Evolutionary conservation across 441 rosid species (phyloP), one percentile per base, ranked within the genome.

Genomic region (Viola pubescens): DNA sequence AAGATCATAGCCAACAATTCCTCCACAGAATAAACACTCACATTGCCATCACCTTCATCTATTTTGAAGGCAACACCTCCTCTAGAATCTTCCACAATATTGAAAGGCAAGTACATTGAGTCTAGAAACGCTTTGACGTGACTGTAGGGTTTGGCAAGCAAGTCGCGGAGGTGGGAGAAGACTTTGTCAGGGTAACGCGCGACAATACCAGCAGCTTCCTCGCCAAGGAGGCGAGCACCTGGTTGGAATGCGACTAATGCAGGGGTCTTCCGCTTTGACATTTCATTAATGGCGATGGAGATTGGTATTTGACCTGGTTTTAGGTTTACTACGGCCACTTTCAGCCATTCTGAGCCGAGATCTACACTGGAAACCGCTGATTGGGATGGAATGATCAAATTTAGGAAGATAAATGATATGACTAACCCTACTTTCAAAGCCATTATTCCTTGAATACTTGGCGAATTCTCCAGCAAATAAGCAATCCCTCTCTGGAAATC

Each of bases 191-290:
- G 98, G 72, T 86, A 77, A 34, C 97, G 89, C 37, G 97, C 98
- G 1, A 82, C 76, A 42, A 89, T 78, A 1, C 98, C 97, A 0
- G 92, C 95, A 1, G 96, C 97, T 78, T 94, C 98, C 67, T 94
- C 98, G 14, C 81, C 98, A 1, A 94, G 71, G 48, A 94, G 85
- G 7, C 98, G 84, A 42, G 77, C 57, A 4, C 76, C 94, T 0
- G 90, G 71, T 3, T 87, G 97, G 72, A 92, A 92, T 11, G 94
- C 91, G 11, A 92, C 92, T 46, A 92, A 64, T 4, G 85, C 83
- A 12, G 98, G 97, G 26, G 97, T 82, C 75, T 92, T 92, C 16
- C 98, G 75, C 83, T 89, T 92, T 4, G 97, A 92, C 98, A 89
- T 92, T 80, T 92, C 98, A 61, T 92, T 92, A 60, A 92, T 92